Evolutionary conservation across 257 asterid genomes (phyloP), one percentile per base, ranked within the genome.

Genomic region (Lantana camara): DNA sequence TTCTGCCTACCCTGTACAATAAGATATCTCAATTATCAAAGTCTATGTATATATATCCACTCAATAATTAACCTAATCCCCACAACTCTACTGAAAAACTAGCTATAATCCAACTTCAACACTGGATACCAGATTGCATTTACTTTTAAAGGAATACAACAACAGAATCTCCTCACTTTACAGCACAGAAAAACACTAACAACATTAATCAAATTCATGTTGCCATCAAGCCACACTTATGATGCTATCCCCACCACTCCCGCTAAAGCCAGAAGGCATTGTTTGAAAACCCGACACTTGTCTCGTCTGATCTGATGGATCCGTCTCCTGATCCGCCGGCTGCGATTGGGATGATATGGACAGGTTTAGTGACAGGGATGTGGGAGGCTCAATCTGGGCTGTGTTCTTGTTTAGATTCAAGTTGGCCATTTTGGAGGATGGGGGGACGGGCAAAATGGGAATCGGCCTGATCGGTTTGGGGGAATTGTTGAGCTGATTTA

Each of bases 161-260:
- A 27, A 27, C 32, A 27, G 58, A 51, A 60, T 50, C 38, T 48
- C 56, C 56, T 56, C 44, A 55, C 79, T 76, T 75, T 75, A 80
- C 83, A 80, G 58, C 74, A 66, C 76, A 85, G 23, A 77, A 34
- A 27, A 71, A 57, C 82, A 76, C 71, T 69, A 79, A 27, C 66
- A 35, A 48, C 38, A 73, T 63, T 30, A 69, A 40, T 49, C 48
- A 38, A 40, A 50, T 29, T n/a, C n/a, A 57, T 12, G 62, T 59
- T 51, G 78, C 67, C 75, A 69, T 91, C 83, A 91, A 72, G 98
- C 96, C 49, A 91, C 98, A 69, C 96, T 89, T 15, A 91, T 89
- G 70, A 89, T 89, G 80, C 84, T 80, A 72, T 93, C 97, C 72
- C 96, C 96, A 77, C 95, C 87, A 71, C 84, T 77, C 32, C 80